Evolutionary conservation across 495 filamentous ascomycete species (phyloP).

Genomic region (Astrothelium subdiscretum): DNA sequence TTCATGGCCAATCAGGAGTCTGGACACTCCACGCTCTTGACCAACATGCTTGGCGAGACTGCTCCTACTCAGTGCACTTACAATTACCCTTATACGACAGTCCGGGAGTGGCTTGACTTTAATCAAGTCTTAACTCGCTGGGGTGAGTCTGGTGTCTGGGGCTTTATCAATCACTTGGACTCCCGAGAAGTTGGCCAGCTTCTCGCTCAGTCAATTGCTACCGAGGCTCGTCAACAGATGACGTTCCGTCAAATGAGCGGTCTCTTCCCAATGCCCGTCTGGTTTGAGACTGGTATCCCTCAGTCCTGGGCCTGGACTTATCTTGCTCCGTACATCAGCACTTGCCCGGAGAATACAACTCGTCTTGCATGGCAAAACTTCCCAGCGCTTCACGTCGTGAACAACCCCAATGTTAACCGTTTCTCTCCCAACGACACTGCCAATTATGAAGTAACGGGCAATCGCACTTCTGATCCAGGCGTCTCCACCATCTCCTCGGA

Average conservation of each 20-base stretch:
- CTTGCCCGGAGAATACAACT: slow-evolving; percentile 63
- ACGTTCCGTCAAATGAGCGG: slow-evolving; percentile 81
- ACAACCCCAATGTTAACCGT: slow-evolving; percentile 63
- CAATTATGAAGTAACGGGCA: slow-evolving; percentile 44
- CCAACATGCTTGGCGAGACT: slow-evolving; percentile 68
- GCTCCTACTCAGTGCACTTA: slow-evolving; percentile 69
- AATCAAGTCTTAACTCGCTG: slow-evolving; percentile 75
- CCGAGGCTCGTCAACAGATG: slow-evolving; percentile 81
- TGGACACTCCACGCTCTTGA: slow-evolving; percentile 67
- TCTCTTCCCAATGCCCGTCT: slow-evolving; percentile 74
- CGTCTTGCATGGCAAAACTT: slow-evolving; percentile 83
- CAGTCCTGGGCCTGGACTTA: slow-evolving; percentile 84
- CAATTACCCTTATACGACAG: slow-evolving; percentile 68
- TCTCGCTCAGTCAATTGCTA: slow-evolving; percentile 64
- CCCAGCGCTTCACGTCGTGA: slow-evolving; percentile 59
- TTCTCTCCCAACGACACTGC: slow-evolving; percentile 40
- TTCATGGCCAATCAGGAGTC: slow-evolving; percentile 83
- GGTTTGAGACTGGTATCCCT: slow-evolving; percentile 70
- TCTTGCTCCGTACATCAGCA: slow-evolving; percentile 72
- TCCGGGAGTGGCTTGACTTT: slow-evolving; percentile 75
- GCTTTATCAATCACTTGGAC: slow-evolving; percentile 72
- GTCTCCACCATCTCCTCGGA: slow-evolving; percentile 28
- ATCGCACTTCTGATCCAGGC: slow-evolving; percentile 34
- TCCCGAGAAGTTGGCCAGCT: slow-evolving; percentile 62
- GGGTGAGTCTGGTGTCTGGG: slow-evolving; percentile 74